Evolutionary conservation across 805 yeast species (phyloP).

Genomic region (Barnettozyma populi): DNA sequence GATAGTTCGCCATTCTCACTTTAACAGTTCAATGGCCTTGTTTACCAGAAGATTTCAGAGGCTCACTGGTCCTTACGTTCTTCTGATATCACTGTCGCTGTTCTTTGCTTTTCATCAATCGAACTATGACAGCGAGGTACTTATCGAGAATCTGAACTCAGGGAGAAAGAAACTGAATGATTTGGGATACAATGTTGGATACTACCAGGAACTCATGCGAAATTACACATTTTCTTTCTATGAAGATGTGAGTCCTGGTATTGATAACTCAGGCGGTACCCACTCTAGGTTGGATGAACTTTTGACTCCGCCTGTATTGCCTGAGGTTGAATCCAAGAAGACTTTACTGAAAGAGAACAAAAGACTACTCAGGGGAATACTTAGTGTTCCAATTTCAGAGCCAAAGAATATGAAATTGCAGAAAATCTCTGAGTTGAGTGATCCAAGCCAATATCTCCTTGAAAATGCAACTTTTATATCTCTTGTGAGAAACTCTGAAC

Average conservation of each 20-base stretch:
- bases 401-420: conserved; percentile 21
- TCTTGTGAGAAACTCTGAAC: conserved; percentile 66
- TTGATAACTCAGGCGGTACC: neutral
- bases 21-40: conserved; percentile 5
- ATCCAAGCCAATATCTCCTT: conserved; percentile 11
- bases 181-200: conserved; percentile 10
- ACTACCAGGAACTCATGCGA: conserved; percentile 19
- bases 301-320: conserved; percentile 20
- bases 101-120: conserved; percentile 7
- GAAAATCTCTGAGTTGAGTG: conserved; percentile 11
- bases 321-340: conserved; percentile 8
- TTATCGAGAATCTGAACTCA: conserved; percentile 2
- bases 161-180: conserved; percentile 6
- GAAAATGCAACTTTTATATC: conserved; percentile 76
- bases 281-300: conserved; percentile 7
- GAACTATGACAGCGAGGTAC: conserved; percentile 11
- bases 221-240: conserved; percentile 19
- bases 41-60: conserved; percentile 16
- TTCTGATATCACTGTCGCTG: neutral
- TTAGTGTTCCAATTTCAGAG: conserved; percentile 21
- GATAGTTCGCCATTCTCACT: neutral
- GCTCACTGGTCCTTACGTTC: neutral
- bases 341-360: conserved; percentile 15
- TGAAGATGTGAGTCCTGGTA: conserved; percentile 2
- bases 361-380: conserved; percentile 5